These are phyloP conservation scores for Debaryomyces tyrocola DNA, from an alignment of 805 yeast species.

Conservation along the genomic window DNA sequence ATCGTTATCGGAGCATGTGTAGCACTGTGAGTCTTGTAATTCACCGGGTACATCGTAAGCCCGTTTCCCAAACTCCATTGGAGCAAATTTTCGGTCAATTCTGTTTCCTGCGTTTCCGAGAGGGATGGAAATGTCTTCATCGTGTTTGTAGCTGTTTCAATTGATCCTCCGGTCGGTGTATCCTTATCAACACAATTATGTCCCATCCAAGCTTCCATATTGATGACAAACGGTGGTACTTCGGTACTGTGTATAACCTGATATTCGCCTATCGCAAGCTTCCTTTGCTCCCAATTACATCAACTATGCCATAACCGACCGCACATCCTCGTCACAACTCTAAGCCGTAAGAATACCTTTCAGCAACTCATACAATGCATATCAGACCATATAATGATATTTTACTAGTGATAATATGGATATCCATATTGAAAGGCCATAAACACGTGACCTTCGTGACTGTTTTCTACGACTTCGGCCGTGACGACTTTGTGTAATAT, in stretches of 20 bases:
- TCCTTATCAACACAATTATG: not conserved
- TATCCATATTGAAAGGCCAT: not conserved
- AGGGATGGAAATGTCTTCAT: slow-evolving; percentile 37
- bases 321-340: too few relatives aligned
- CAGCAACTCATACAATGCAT: too few relatives aligned
- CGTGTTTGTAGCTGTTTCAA: not conserved
- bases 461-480: slow-evolving; percentile 5
- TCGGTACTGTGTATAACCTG: not conserved
- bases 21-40: slow-evolving; percentile 44
- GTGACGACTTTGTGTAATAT: not conserved
- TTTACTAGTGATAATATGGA: too few relatives aligned
- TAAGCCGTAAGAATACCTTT: too few relatives aligned
- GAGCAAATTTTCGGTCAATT: slow-evolving; percentile 46
- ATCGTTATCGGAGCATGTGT: slow-evolving; percentile 83
- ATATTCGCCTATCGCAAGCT: not conserved
- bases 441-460: slow-evolving; percentile 15
- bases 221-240: not conserved
- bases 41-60: slow-evolving; percentile 74
- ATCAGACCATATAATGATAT: too few relatives aligned
- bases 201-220: not conserved
- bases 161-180: not conserved
- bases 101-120: slow-evolving; percentile 21
- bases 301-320: too few relatives aligned
- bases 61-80: slow-evolving; percentile 86
- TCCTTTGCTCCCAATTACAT: not conserved